Percentiles rank a stretch among this genome's conserved stretches.
phyloP scores from a whole-genome alignment of 2,329 filamentous ascomycete species.

The Fusarium acutatum region DNA sequence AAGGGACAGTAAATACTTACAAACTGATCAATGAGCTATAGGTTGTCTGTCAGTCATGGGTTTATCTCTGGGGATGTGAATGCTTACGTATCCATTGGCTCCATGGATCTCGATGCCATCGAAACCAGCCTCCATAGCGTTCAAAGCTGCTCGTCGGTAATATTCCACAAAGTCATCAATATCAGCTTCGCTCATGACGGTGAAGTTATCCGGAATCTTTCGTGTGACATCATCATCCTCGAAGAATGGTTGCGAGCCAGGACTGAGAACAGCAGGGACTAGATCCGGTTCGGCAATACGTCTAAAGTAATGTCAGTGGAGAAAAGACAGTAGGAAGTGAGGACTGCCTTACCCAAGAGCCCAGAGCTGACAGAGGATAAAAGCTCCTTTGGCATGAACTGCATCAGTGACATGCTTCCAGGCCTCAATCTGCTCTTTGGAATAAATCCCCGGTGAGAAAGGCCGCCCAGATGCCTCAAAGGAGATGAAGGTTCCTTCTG shows the following conservation, averaged over 20 bases:
- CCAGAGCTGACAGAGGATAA: conserved; percentile 71
- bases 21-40: conserved; percentile 64
- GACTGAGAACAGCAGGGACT: conserved; percentile 18
- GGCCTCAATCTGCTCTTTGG: conserved; percentile 61
- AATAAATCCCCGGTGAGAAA: conserved; percentile 56
- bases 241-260: conserved; percentile 11
- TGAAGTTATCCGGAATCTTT: conserved; percentile 31
- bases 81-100: conserved; percentile 65
- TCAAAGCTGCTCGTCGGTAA: conserved; percentile 62
- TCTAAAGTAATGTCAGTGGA: background rate
- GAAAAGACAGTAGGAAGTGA: background rate
- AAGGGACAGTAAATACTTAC: conserved; percentile 36
- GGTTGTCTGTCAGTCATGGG: background rate
- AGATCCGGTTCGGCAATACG: conserved; percentile 26
- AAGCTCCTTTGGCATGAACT: conserved; percentile 69
- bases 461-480: conserved; percentile 44
- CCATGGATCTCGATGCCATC: conserved; percentile 65
- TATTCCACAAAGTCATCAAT: conserved; percentile 69
- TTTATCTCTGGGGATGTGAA: accelerated
- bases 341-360: conserved; percentile 61
- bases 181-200: conserved; percentile 68
- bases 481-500: conserved; percentile 55
- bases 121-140: conserved; percentile 70
- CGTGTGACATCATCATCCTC: background rate
- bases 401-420: conserved; percentile 70